Evolutionary conservation across 495 filamentous ascomycete genomes (phyloP).

Genomic region (Chaetomium cochliodes): DNA sequence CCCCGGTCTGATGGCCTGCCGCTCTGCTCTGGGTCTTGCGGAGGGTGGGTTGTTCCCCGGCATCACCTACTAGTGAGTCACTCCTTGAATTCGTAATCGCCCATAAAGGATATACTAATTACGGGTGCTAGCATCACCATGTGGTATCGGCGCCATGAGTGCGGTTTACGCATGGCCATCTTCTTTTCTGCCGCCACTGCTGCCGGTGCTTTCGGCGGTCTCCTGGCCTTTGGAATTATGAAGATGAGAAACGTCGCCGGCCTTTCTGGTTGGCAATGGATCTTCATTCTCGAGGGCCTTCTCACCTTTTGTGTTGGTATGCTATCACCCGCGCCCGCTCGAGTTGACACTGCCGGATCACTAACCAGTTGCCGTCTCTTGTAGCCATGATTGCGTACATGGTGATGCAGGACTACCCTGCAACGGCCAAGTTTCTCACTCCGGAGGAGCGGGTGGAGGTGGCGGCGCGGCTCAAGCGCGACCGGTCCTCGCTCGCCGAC

Average conservation of each 20-base stretch:
- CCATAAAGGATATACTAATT: background rate
- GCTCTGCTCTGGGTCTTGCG: constrained; percentile 69
- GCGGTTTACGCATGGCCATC: constrained; percentile 67
- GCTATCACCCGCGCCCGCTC: background rate
- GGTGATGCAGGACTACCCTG: constrained; percentile 77
- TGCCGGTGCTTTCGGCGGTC: constrained; percentile 74
- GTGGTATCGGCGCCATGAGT: constrained; percentile 67
- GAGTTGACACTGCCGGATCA: background rate
- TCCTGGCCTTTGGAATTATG: constrained; percentile 67
- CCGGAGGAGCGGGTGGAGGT: constrained; percentile 66
- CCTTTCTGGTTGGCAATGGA: constrained; percentile 71
- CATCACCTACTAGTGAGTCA: constrained; percentile 60
- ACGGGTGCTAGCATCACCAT: constrained; percentile 53
- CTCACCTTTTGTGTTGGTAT: constrained; percentile 59
- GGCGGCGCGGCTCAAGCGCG: constrained; percentile 60
- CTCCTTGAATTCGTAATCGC: background rate
- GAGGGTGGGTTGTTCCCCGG: constrained; percentile 84
- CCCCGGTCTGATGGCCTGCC: constrained; percentile 65
- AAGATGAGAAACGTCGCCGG: constrained; percentile 65
- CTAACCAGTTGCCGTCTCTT: background rate
- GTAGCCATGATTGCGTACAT: constrained; percentile 62
- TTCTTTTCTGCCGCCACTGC: constrained; percentile 82
- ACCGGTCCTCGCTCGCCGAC: constrained; percentile 75
- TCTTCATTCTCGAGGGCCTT: constrained; percentile 71
- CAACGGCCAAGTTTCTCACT: constrained; percentile 69